phyloP scores from a whole-genome alignment of 345 rosid genomes.

The Isatis tinctoria region DNA sequence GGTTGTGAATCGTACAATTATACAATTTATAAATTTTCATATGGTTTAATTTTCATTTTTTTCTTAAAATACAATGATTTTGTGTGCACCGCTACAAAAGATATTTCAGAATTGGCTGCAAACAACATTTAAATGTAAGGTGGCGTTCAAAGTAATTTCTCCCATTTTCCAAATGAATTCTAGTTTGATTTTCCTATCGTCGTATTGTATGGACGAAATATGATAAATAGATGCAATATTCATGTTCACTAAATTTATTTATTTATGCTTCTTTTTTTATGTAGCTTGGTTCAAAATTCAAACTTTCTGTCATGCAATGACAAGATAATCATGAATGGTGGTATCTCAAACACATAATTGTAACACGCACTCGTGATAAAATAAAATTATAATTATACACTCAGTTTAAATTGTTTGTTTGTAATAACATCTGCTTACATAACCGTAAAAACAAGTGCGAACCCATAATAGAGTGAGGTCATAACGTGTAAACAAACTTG shows the following conservation, averaged over 20 bases:
- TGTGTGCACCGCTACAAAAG: background rate
- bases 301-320: background rate
- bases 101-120: background rate
- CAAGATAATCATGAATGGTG: background rate
- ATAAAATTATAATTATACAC: background rate
- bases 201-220: background rate
- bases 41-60: background rate
- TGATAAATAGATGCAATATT: background rate
- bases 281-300: background rate
- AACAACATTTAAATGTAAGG: background rate
- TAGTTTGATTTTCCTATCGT: background rate
- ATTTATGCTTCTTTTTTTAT: background rate
- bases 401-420: background rate
- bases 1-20: background rate
- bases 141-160: background rate
- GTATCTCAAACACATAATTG: background rate
- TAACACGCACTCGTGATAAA: background rate
- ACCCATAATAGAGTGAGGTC: background rate
- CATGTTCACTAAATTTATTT: background rate
- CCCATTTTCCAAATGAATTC: background rate
- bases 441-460: background rate
- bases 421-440: background rate
- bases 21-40: background rate
- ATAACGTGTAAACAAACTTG: background rate
- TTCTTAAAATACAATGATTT: background rate